These are phyloP conservation scores for Pleurozium schreberi DNA, from an alignment of 225 moss, liverwort and hornwort genomes.

Conservation along the genomic window DNA sequence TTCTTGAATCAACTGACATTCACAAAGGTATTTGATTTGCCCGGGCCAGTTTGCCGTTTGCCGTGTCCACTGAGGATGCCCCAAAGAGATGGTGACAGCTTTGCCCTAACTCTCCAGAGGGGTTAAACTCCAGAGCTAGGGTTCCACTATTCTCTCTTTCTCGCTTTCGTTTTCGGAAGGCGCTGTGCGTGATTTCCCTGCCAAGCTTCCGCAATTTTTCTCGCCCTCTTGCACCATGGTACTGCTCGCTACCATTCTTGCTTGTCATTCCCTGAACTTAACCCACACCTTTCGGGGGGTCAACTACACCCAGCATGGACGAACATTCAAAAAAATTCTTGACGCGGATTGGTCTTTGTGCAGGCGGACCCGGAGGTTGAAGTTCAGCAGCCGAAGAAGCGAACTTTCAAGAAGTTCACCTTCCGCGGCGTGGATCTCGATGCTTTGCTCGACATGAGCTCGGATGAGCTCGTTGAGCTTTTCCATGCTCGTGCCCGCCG, in stretches of 20 bases:
- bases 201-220: not conserved
- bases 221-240: not conserved
- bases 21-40: not conserved
- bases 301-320: not conserved
- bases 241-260: not conserved
- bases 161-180: not conserved
- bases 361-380: not conserved
- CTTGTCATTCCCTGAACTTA: not conserved
- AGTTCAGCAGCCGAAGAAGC: slow-evolving; percentile 5
- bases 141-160: not conserved
- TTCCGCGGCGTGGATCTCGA: slow-evolving; percentile 7
- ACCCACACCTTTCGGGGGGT: not conserved
- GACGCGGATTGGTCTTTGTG: not conserved
- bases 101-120: not conserved
- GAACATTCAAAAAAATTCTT: not conserved
- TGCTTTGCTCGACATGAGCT: slow-evolving; percentile 11
- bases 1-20: too few species aligned
- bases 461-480: slow-evolving; percentile 4
- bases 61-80: not conserved
- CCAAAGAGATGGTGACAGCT: too few species aligned
- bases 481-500: not conserved
- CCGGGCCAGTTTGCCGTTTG: not conserved
- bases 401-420: slow-evolving; percentile 8
- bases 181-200: not conserved
- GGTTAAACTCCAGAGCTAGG: not conserved